Base-by-base conservation (phyloP, 2,329 filamentous ascomycete genomes). In the Botryosphaeria dothidea region DNA sequence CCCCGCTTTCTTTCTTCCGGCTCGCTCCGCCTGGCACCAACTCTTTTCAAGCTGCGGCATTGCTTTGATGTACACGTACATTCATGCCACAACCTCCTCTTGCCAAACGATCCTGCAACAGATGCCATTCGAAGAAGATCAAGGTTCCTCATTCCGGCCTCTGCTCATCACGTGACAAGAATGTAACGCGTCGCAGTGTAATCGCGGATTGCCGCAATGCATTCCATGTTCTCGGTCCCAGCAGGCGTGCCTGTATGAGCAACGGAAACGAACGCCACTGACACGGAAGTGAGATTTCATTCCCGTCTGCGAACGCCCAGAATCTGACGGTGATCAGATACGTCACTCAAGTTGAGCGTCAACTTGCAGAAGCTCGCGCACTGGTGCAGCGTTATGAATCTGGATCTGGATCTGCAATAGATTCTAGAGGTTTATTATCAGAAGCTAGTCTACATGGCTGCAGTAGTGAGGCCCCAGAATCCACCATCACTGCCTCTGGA, bases 91-190 rank as follows among this genome's bases (percentile, higher is more conserved):
- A 63, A 13, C 3, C 48, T 13, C 31, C 48, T 15, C 27, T 54
- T 8, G 46, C 60, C 48, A 63, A 34, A 29, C 60, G 49, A n/a
- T 63, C 60, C 9, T 63, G 60, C 21, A 52, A 48, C n/a, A n/a
- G 60, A 23, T 63, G 60, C 13, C 49, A 63, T 45, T 34, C 9
- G 49, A 63, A 63, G 60, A 63, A 63, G 60, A 63, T 54, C 36
- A 63, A 54, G 36, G 60, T 54, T 6, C 23, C 19, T 23, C 23
- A 4, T 3, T 4, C 48, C 4, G 1, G 17, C 8, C 15, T n/a
- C n/a, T n/a, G 13, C 5, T 2, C 36, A 43, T 21, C 60, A 63
- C 60, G 60, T 63, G 60, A 63, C n/a, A 8, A 15, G 7, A 1
- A 5, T 25, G 46, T 63, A 29, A 63, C 34, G 7, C 4, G 7